phyloP scores from a whole-genome alignment of 495 filamentous ascomycete species.

The Aspergillus steynii region DNA sequence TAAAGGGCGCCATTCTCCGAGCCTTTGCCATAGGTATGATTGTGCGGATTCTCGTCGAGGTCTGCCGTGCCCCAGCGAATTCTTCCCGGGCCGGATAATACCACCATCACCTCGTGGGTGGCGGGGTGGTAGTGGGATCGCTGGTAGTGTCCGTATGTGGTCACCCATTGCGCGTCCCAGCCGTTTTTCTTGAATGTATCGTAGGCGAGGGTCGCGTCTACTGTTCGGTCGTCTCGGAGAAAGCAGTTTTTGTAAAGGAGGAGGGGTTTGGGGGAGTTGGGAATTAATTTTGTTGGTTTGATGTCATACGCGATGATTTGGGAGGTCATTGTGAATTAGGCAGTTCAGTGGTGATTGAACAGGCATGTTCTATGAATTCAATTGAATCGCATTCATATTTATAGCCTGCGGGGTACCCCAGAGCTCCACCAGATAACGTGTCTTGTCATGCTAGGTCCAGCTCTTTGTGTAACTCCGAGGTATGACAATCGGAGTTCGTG shows the following conservation, averaged over 20 bases:
- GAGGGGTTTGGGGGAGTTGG: conserved; percentile 34
- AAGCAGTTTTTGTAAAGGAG: conserved; percentile 28
- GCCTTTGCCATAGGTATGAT: conserved; percentile 23
- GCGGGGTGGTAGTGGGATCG: conserved; percentile 37
- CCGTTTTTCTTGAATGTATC: conserved; percentile 34
- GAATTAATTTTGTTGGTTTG: conserved; percentile 31
- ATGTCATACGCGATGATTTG: background rate
- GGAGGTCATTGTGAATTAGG: too few species aligned
- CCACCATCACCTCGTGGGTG: conserved; percentile 43
- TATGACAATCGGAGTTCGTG: too few species aligned
- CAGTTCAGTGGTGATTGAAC: too few species aligned
- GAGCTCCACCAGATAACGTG: too few species aligned
- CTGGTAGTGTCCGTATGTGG: conserved; percentile 35
- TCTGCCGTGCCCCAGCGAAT: conserved; percentile 42
- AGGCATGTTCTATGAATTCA: too few species aligned
- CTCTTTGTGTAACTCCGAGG: too few species aligned
- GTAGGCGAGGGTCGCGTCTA: conserved; percentile 18
- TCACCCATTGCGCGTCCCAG: conserved; percentile 38
- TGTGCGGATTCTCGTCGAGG: conserved; percentile 21
- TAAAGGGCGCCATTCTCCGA: conserved; percentile 21
- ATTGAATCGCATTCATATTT: too few species aligned
- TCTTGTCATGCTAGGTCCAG: too few species aligned
- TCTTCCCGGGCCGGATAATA: conserved; percentile 32
- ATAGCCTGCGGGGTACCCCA: too few species aligned
- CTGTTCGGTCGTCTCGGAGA: conserved; percentile 5